Conservation (phyloP, 2,329 filamentous ascomycete species). For the Pseudogymnoascus sp. region DNA sequence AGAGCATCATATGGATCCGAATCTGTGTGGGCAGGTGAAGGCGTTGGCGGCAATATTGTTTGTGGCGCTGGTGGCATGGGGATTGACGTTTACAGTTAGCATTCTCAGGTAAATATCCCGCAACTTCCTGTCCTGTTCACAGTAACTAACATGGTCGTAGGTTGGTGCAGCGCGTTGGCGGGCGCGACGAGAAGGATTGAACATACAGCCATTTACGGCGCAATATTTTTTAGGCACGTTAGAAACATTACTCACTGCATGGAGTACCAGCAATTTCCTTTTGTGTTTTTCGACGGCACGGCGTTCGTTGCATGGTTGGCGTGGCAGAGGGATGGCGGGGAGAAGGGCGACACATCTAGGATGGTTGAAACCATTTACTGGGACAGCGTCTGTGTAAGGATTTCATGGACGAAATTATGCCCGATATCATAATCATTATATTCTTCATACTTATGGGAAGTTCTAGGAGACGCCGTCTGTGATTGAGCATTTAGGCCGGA, state of each 20-base stretch:
- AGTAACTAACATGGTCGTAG: constrained; percentile 29
- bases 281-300: not conserved
- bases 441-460: not conserved
- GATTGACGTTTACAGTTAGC: constrained; percentile 82
- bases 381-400: not conserved
- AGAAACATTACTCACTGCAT: constrained; percentile 1
- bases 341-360: not conserved
- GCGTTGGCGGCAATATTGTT: constrained; percentile 73
- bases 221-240: not conserved
- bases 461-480: not conserved
- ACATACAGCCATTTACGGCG: not conserved
- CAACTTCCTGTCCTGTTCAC: not conserved
- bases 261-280: constrained; percentile 7
- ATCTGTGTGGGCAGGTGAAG: constrained; percentile 58
- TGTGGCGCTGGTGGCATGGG: constrained; percentile 80
- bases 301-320: constrained; percentile 5
- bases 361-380: not conserved
- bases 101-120: constrained; percentile 51
- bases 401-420: constrained; percentile 5
- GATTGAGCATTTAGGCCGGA: not conserved
- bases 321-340: not conserved
- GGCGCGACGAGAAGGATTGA: constrained; percentile 40
- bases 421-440: constrained; percentile 9
- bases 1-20: constrained; percentile 26
- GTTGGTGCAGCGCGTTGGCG: constrained; percentile 55